These are phyloP conservation scores for Sinapis alba DNA, from an alignment of 441 rosid genomes.

Conservation along the genomic window DNA sequence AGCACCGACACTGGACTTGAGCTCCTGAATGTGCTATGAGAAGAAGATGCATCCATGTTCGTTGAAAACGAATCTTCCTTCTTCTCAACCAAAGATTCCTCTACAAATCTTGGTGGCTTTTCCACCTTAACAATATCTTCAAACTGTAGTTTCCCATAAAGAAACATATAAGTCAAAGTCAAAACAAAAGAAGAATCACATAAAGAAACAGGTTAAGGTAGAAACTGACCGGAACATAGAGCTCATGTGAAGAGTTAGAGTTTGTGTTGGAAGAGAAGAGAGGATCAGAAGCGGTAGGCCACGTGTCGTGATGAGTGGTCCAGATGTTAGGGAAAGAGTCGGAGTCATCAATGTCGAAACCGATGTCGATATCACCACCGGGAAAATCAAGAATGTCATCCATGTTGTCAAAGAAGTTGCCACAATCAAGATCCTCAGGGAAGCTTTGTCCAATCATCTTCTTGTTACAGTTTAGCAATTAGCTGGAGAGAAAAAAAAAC, in stretches of 20 bases:
- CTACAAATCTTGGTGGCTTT: constrained; percentile 70
- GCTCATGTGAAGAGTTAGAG: constrained; percentile 58
- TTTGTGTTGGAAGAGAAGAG: constrained; percentile 58
- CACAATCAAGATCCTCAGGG: constrained; percentile 86
- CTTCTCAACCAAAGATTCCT: constrained; percentile 67
- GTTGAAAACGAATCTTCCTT: constrained; percentile 48
- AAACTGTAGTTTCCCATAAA: constrained; percentile 49
- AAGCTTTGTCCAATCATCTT: constrained; percentile 70
- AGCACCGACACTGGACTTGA: constrained; percentile 93
- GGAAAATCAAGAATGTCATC: constrained; percentile 92
- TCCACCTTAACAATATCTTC: constrained; percentile 92
- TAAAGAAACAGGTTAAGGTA: neutral
- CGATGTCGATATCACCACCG: constrained; percentile 59
- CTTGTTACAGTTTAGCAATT: constrained; percentile 23
- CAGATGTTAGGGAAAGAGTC: constrained; percentile 66
- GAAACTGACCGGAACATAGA: constrained; percentile 38
- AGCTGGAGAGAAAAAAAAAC: constrained; percentile 31
- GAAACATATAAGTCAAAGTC: neutral
- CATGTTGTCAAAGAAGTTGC: constrained; percentile 92
- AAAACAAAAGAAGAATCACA: constrained; percentile 13
- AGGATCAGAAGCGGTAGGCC: constrained; percentile 59
- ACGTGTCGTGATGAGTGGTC: constrained; percentile 64
- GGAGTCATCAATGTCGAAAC: constrained; percentile 38
- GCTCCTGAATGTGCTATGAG: constrained; percentile 55
- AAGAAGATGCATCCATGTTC: constrained; percentile 46